phyloP scores from a whole-genome alignment of 805 yeast species.

The Candida loeiensis region DNA sequence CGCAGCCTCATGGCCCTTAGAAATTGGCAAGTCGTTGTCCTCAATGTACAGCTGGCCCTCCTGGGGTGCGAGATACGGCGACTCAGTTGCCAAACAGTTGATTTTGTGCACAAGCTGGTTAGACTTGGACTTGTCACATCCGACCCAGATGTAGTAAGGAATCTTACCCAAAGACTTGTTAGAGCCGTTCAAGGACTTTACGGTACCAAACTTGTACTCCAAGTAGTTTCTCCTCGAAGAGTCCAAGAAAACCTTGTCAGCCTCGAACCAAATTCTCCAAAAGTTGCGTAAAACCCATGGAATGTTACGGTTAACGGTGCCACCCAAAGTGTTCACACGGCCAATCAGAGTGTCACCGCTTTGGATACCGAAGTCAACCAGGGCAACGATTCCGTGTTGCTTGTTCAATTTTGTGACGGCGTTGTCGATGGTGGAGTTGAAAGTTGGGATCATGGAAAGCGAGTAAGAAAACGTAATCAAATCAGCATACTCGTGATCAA shows the following conservation, averaged over 20 bases:
- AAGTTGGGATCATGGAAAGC: conserved; percentile 80
- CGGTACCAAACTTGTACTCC: conserved; percentile 78
- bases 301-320: conserved; percentile 63
- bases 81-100: conserved; percentile 74
- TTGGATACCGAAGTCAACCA: conserved; percentile 81
- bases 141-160: conserved; percentile 83
- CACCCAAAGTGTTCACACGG: conserved; percentile 72
- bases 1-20: conserved; percentile 80
- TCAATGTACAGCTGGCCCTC: conserved; percentile 9
- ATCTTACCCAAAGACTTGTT: conserved; percentile 66
- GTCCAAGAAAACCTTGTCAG: conserved; percentile 74
- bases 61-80: conserved; percentile 72
- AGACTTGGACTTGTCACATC: conserved; percentile 44
- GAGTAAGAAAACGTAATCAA: conserved; percentile 77
- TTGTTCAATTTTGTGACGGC: conserved; percentile 50
- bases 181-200: conserved; percentile 67
- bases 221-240: conserved; percentile 78
- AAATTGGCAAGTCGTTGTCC: conserved; percentile 36
- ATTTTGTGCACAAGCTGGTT: conserved; percentile 53
- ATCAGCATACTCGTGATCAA: conserved; percentile 52
- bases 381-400: conserved; percentile 57
- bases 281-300: conserved; percentile 77
- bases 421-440: conserved; percentile 73
- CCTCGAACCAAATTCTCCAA: conserved; percentile 88
- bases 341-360: conserved; percentile 61